Conservation (phyloP, 73 alveolate species). For the Paramecium primaurelia region DNA sequence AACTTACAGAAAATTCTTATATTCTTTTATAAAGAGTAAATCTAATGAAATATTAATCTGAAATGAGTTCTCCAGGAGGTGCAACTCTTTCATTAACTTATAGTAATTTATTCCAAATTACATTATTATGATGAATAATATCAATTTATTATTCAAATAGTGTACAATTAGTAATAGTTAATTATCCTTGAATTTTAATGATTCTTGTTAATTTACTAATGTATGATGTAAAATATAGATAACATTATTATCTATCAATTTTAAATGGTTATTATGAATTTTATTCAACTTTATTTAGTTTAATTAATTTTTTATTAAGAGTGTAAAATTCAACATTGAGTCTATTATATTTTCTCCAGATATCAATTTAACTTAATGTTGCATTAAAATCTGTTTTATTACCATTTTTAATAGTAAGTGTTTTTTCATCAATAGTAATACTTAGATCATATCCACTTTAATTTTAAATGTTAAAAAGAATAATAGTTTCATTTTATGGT, state of each 20-base stretch:
- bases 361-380: not conserved
- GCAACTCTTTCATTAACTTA: not conserved
- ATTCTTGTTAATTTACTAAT: not conserved
- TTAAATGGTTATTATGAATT: not conserved
- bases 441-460: not conserved
- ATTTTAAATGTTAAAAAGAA: not conserved
- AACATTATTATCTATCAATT: not conserved
- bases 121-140: not conserved
- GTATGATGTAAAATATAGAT: not conserved
- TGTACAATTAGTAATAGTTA: not conserved
- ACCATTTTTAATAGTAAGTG: not conserved
- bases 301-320: not conserved
- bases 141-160: not conserved
- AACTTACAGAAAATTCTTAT: not conserved
- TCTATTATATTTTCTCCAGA: not conserved
- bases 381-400: not conserved
- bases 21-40: not conserved
- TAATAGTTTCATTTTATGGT: not conserved
- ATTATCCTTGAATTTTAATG: not conserved
- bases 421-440: not conserved
- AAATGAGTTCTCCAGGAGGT: constrained; percentile 6
- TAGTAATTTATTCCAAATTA: not conserved
- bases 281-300: not conserved
- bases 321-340: not conserved
- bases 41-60: not conserved